Evolutionary conservation across 2,329 filamentous ascomycete species (phyloP), one percentile per base, ranked within the genome.

Genomic region (Sarocladiaceae sp.): DNA sequence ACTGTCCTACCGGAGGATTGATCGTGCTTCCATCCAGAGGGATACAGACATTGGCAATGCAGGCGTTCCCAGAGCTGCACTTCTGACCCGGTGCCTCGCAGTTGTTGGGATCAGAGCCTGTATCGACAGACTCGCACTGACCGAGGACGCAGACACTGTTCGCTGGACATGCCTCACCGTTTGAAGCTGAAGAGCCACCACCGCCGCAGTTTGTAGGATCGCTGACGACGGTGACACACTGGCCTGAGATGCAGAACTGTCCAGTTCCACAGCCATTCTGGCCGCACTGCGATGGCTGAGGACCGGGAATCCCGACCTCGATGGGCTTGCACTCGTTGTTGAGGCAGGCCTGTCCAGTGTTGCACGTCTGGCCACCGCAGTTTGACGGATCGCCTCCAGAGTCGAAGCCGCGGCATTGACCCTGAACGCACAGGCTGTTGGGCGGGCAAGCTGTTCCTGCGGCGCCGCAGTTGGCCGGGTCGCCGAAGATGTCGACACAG

Each of bases 171-270:
- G 40, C 15, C 13, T 13, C 23, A 13, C 26, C 5, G 16, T n/a
- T n/a, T n/a, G n/a, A n/a, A n/a, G n/a, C n/a, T n/a, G n/a, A n/a
- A n/a, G n/a, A n/a, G n/a, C n/a, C n/a, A n/a, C 13, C 16, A 9
- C 23, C 10, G 15, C 40, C 40, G 18, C 40, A 43, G 4, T 19
- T 33, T 27, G 5, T 9, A 15, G 40, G 40, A 33, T 43, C 29
- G 3, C 29, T 18, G 18, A 43, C 26, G 12, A 43, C 3, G 3
- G 40, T 43, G 15, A 33, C 27, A 24, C 40, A 43, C 23, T 43
- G 15, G 3, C 40, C 40, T 20, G 40, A 43, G n/a, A 43, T 6
- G n/a, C 40, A 43, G 40, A 43, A 43, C 40, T 43, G 40, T 3
- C 29, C 29, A 24, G 26, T 43, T 6, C 40, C 40, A 29, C 40